phyloP scores from a whole-genome alignment of 495 filamentous ascomycete genomes.

The Parathielavia appendiculata region DNA sequence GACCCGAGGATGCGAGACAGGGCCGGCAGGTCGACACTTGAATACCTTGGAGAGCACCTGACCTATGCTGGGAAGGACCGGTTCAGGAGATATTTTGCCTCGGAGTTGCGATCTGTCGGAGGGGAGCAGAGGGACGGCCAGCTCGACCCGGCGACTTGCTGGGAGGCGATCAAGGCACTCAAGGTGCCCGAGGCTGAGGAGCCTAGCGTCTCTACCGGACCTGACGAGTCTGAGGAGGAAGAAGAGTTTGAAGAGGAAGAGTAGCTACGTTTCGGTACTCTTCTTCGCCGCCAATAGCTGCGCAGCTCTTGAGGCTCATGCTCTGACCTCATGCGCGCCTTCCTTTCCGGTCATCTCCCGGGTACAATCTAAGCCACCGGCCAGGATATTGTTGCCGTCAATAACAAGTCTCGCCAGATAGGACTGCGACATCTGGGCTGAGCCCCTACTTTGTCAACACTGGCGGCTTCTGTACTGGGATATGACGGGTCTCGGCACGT shows the following conservation, averaged over 20 bases:
- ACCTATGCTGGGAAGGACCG: background rate
- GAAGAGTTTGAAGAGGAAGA: background rate
- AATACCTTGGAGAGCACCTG: conserved; percentile 6
- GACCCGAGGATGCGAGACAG: conserved; percentile 5
- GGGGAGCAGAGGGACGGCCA: background rate
- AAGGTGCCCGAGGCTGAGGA: background rate
- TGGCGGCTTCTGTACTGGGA: too few species aligned
- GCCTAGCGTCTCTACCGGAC: too few species aligned
- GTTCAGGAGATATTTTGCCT: conserved; percentile 1
- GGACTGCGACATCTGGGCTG: too few species aligned
- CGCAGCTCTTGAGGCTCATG: too few species aligned
- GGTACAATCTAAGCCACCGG: too few species aligned
- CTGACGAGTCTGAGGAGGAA: background rate
- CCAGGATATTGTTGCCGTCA: too few species aligned
- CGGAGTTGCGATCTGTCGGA: background rate
- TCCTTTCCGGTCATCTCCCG: too few species aligned
- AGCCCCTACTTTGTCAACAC: too few species aligned
- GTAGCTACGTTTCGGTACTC: background rate
- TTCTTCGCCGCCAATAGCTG: too few species aligned
- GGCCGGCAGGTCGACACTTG: conserved; percentile 4
- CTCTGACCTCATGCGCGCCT: too few species aligned
- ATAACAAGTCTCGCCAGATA: too few species aligned
- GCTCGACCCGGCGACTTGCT: conserved; percentile 1
- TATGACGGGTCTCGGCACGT: too few species aligned
- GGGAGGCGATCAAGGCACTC: conserved; percentile 8